Evolutionary conservation across 1,284 basidiomycete species (phyloP), one percentile per base, ranked within the genome.

Genomic region (Tilletia setariae): DNA sequence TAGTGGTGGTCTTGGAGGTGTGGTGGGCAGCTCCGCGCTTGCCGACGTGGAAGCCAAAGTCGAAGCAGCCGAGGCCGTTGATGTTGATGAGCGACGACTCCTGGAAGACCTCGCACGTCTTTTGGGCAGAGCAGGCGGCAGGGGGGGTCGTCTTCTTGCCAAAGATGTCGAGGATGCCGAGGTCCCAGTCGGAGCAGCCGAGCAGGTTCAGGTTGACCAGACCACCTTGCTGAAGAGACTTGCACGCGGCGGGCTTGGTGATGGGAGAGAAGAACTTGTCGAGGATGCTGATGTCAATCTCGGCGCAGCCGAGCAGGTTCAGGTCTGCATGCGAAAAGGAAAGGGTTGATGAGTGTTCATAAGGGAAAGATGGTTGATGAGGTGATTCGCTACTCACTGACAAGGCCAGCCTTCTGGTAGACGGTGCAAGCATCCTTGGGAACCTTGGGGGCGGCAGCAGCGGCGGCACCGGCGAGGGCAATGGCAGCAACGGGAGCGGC

Each of bases 131-230:
- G 47, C 47, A 49, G n/a, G n/a, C n/a, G 19, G 19, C 13, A 23
- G 47, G 13, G n/a, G 47, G 9, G 19, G 25, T n/a, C 13, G 8
- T 49, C 47, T 49, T 49, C n/a, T 21, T 23, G 25, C 47, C 47
- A 19, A 11, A 11, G n/a, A n/a, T n/a, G 19, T 19, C 28, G 49
- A 47, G 25, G 35, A 64, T 30, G 63, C 30, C 40, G 30, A 30
- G 21, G 32, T 44, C 49, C 32, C n/a, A 32, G 23, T 64, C 25
- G 63, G 19, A 42, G 44, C 23, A 64, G 49, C 49, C 63, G 16
- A 47, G 23, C 7, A 64, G 8, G 25, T 64, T n/a, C 19, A 49
- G 9, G 47, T 49, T 49, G 47, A 49, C 25, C n/a, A 49, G 47
- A 49, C 47, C 47, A 49, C 47, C 47, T 23, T 49, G n/a, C 47